These are phyloP conservation scores for Sordariomycetes sp. DNA, from an alignment of 2,329 filamentous ascomycete species.

Conservation along the genomic window DNA sequence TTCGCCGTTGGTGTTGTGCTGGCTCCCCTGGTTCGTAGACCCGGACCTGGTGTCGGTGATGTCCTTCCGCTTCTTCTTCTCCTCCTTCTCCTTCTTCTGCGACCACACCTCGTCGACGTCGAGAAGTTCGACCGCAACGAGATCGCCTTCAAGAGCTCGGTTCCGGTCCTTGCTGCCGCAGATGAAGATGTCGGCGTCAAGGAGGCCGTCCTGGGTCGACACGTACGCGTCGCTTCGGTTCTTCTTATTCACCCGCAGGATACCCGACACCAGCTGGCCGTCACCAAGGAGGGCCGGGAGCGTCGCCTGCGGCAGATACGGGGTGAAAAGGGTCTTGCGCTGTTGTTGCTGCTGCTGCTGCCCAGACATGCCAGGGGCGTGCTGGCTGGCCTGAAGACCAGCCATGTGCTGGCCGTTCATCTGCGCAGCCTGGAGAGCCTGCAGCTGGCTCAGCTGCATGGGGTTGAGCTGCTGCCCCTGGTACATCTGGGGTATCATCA, in stretches of 20 bases:
- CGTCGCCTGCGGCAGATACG: constrained; percentile 89
- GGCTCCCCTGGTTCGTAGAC: constrained; percentile 59
- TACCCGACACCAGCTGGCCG: constrained; percentile 89
- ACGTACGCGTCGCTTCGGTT: constrained; percentile 98
- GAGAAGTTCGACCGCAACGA: constrained; percentile 89
- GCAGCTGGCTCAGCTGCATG: constrained; percentile 78
- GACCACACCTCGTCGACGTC: constrained; percentile 98
- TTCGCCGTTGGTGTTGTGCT: constrained; percentile 47
- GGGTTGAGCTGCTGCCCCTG: constrained; percentile 75
- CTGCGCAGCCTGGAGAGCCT: constrained; percentile 82
- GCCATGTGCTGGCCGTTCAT: constrained; percentile 66
- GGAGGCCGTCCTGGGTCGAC: constrained; percentile 70
- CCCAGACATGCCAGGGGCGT: constrained; percentile 51
- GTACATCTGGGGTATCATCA: constrained; percentile 78
- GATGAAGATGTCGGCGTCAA: constrained; percentile 98
- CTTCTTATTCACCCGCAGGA: constrained; percentile 98
- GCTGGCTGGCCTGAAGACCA: constrained; percentile 56
- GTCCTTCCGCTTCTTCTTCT: constrained; percentile 99
- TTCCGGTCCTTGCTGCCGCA: constrained; percentile 99
- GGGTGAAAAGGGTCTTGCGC: constrained; percentile 96
- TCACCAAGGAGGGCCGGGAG: constrained; percentile 81
- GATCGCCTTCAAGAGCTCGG: constrained; percentile 86
- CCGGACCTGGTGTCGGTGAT: constrained; percentile 81
- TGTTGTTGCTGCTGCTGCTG: constrained; percentile 62
- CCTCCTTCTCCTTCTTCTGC: constrained; percentile 98